Base-by-base conservation (phyloP, 805 yeast species). In the Wickerhamomyces tratensis region DNA sequence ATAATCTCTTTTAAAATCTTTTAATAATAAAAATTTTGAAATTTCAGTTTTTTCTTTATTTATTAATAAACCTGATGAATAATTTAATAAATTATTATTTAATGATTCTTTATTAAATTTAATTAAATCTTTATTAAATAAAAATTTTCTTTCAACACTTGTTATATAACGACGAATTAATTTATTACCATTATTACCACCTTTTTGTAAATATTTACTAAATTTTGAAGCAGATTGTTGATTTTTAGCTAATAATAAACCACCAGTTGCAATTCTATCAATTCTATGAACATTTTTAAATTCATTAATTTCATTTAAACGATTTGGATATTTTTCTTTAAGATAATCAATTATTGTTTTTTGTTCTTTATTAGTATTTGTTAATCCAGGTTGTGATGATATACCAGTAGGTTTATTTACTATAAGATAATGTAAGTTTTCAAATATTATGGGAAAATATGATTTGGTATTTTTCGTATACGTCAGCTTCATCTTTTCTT, bases 241-340 rank as follows among this genome's bases (percentile, higher is more conserved):
- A 39, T 55, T 61, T 41, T 53, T 58, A 2, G 71, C 66, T 5
- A 67, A 39, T 3, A 68, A 50, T 38, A 67, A 42, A 1, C 71
- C 71, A 25, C 74, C 74, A 15, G 69, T 62, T 7, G 65, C 72
- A 40, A 52, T 46, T 27, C 52, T 54, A 43, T 69, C 73, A 20
- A 69, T 46, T 40, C 74, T 51, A 36, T 68, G 72, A 1, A 69
- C 64, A 6, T 56, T 53, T 38, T 58, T 53, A 41, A 59, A 31
- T 11, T 7, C 11, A 12, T 13, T 12, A 2, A 31, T 6, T 13
- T 31, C 34, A 11, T 31, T 31, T 12, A 29, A 11, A 4, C 34
- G 5, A 11, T 31, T 13, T 31, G 34, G 34, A 31, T 31, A 31
- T 6, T 8, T 12, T 13, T 6, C 7, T 31, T 31, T 31, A 6